phyloP scores from a whole-genome alignment of 306 rosid species.

The Vigna unguiculata region DNA sequence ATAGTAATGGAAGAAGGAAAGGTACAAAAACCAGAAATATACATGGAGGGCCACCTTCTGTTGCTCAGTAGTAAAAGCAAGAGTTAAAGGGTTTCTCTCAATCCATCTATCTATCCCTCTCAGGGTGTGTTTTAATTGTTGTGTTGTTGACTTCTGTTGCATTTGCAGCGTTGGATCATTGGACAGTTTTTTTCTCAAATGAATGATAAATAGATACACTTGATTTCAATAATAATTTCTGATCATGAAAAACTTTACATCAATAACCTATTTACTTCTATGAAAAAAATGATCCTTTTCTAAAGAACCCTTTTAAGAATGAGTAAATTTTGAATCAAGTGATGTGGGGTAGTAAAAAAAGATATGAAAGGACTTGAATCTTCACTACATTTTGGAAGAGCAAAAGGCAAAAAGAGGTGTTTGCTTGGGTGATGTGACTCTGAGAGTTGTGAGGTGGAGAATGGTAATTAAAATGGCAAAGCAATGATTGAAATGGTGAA shows the following conservation, averaged over 20 bases:
- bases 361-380: neutral
- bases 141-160: constrained; percentile 56
- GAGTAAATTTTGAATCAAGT: constrained; percentile 2
- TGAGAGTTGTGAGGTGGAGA: constrained; percentile 31
- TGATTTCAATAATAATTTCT: no score
- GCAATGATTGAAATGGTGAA: constrained; percentile 23
- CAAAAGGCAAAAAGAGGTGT: neutral
- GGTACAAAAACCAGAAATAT: constrained; percentile 47
- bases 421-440: constrained; percentile 10
- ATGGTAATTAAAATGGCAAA: constrained; percentile 31
- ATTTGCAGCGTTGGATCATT: constrained; percentile 30
- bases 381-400: neutral
- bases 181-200: no score
- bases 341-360: neutral
- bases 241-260: neutral
- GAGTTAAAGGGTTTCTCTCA: constrained; percentile 46
- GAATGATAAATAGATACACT: no score
- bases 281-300: neutral
- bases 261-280: no score
- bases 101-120: constrained; percentile 34
- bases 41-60: constrained; percentile 54
- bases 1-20: constrained; percentile 43
- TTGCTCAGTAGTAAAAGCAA: constrained; percentile 52
- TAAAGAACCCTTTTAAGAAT: no score
- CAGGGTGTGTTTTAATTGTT: constrained; percentile 38